phyloP scores from a whole-genome alignment of 257 asterid genomes.

The Gynochthodes officinalis region DNA sequence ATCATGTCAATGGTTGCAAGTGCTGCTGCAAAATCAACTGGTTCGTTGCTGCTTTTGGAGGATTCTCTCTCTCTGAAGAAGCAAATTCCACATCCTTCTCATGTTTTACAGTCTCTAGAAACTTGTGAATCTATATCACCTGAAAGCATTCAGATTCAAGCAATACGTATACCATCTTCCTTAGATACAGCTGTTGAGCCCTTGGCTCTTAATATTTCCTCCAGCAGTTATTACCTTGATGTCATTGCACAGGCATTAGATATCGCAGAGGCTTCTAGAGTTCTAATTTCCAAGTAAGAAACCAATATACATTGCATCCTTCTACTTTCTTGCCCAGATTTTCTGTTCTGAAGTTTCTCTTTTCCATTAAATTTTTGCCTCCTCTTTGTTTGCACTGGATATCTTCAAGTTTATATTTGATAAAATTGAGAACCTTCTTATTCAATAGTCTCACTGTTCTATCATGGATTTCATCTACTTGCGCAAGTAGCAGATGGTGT shows the following conservation, averaged over 20 bases:
- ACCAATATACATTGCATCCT: neutral
- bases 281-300: conserved; percentile 74
- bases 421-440: neutral
- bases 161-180: conserved; percentile 57
- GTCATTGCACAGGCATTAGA: conserved; percentile 63
- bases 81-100: conserved; percentile 43
- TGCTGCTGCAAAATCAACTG: conserved; percentile 56
- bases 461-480: neutral
- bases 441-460: neutral
- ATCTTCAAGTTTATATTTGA: neutral
- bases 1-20: conserved; percentile 51
- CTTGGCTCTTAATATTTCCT: conserved; percentile 42
- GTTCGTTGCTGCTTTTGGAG: conserved; percentile 36
- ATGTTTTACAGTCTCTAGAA: conserved; percentile 40
- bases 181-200: conserved; percentile 44
- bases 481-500: neutral
- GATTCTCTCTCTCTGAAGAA: conserved; percentile 63
- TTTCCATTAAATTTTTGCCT: neutral
- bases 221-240: conserved; percentile 74
- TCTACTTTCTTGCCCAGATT: neutral
- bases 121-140: conserved; percentile 34
- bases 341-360: neutral
- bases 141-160: conserved; percentile 49
- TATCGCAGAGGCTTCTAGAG: conserved; percentile 56
- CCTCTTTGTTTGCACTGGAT: neutral